These are phyloP conservation scores for Juglanconis oblonga DNA, from an alignment of 2,329 filamentous ascomycete genomes.

Conservation along the genomic window DNA sequence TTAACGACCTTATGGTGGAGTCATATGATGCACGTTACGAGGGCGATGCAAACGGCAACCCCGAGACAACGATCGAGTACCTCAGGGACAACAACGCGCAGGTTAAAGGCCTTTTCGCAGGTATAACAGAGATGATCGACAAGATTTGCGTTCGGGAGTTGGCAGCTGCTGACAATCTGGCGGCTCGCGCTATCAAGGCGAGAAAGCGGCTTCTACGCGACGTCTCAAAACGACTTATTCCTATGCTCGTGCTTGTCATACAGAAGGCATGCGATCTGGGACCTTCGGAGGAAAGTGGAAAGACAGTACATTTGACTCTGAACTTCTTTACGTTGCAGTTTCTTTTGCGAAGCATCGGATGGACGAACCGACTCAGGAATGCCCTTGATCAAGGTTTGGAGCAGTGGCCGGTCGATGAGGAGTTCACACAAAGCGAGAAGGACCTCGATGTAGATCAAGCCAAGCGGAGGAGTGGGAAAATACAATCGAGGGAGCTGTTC, in stretches of 20 bases:
- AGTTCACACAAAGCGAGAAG: not conserved
- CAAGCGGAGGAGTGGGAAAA: not conserved
- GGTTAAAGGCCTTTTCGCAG: not conserved
- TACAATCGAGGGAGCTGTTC: not conserved
- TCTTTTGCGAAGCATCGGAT: conserved; percentile 6
- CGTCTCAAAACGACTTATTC: conserved; percentile 9
- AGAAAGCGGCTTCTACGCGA: conserved; percentile 1
- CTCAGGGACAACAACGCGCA: not conserved
- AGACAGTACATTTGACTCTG: not conserved
- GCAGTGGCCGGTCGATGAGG: conserved; percentile 4
- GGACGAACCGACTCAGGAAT: conserved; percentile 6
- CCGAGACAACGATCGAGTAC: not conserved
- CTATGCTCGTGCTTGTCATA: conserved; percentile 13
- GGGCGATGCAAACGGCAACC: not conserved
- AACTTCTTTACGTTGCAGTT: conserved; percentile 15
- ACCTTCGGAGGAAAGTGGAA: not conserved
- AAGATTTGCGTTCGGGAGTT: not conserved
- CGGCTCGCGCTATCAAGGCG: not conserved
- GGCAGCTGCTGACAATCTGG: not conserved
- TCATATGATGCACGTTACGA: not conserved
- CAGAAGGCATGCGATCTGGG: conserved; percentile 1
- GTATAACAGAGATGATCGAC: conserved; percentile 3
- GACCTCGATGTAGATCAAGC: not conserved
- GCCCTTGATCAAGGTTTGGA: not conserved
- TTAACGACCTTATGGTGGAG: conserved; percentile 3